phyloP scores from a whole-genome alignment of 1,284 basidiomycete species.

The Fistulinella cinereoalba region DNA sequence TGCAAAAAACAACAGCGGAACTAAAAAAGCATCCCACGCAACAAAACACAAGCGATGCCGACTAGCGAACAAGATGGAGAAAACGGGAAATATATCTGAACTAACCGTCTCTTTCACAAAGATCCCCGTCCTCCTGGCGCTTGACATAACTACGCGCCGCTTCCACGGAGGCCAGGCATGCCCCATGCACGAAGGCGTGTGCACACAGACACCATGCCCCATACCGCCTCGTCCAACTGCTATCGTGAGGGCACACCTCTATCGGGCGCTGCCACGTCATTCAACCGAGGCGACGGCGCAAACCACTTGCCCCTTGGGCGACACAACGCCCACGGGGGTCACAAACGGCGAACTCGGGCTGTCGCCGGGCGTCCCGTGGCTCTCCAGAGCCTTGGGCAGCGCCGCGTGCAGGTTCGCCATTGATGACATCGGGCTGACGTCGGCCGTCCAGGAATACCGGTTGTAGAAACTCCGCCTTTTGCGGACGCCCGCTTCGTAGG shows the following conservation, averaged over 20 bases:
- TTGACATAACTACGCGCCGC: background rate
- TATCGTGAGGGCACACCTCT: background rate
- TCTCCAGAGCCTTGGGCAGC: slow-evolving; percentile 17
- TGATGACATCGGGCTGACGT: slow-evolving; percentile 26
- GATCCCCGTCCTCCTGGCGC: background rate
- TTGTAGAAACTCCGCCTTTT: slow-evolving; percentile 55
- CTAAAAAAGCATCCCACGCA: slow-evolving; percentile 16
- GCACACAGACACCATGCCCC: no score
- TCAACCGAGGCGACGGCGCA: slow-evolving; percentile 14
- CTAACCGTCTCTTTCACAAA: background rate
- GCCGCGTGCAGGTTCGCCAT: slow-evolving; percentile 15
- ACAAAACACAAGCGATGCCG: slow-evolving; percentile 22
- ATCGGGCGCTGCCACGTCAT: slow-evolving; percentile 8
- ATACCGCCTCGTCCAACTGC: no score
- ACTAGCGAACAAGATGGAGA: background rate
- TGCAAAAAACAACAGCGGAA: background rate
- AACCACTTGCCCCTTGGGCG: slow-evolving; percentile 1
- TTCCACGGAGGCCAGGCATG: background rate
- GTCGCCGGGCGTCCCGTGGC: slow-evolving; percentile 7
- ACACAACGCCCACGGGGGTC: slow-evolving; percentile 6
- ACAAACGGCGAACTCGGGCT: slow-evolving; percentile 3
- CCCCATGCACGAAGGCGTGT: background rate
- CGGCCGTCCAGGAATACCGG: slow-evolving; percentile 51
- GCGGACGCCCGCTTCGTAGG: slow-evolving; percentile 52
- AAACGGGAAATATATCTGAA: slow-evolving; percentile 3